Conservation (phyloP, 192 early-diverging fungal species). For the Coemansia sp. region DNA sequence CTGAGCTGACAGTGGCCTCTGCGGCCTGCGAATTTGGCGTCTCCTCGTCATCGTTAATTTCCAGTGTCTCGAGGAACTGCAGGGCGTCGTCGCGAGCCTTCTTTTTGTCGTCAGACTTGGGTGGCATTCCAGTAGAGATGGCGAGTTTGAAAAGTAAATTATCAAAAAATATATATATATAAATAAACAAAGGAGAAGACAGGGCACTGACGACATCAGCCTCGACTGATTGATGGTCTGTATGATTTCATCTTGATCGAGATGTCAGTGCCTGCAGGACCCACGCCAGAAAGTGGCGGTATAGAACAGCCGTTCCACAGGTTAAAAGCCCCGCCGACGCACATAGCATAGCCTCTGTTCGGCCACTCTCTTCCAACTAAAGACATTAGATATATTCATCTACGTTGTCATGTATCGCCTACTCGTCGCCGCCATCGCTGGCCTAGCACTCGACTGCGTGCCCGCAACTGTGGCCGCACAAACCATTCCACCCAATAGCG, state of each 20-base stretch:
- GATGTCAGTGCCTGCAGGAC: neutral
- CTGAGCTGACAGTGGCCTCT: neutral
- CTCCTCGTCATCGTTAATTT: conserved; percentile 31
- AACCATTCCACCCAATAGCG: neutral
- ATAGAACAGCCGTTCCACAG: neutral
- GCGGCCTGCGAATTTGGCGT: conserved; percentile 9
- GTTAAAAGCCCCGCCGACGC: neutral
- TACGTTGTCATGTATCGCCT: neutral
- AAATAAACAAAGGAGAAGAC: neutral
- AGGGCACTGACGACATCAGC: neutral
- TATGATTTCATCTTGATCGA: neutral
- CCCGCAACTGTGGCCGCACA: conserved; percentile 5
- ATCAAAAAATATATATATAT: neutral
- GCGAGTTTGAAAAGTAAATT: neutral
- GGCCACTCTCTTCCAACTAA: neutral
- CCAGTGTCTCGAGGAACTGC: conserved; percentile 49
- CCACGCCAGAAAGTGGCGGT: neutral
- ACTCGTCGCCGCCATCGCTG: neutral
- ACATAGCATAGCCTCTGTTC: neutral
- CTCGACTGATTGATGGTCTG: neutral
- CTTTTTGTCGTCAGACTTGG: conserved; percentile 34
- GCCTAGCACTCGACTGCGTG: neutral
- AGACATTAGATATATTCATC: neutral
- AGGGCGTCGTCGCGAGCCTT: conserved; percentile 55
- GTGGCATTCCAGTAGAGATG: conserved; percentile 20